These are phyloP conservation scores for Gentiana macrophylla DNA, from an alignment of 257 asterid species.

Conservation along the genomic window DNA sequence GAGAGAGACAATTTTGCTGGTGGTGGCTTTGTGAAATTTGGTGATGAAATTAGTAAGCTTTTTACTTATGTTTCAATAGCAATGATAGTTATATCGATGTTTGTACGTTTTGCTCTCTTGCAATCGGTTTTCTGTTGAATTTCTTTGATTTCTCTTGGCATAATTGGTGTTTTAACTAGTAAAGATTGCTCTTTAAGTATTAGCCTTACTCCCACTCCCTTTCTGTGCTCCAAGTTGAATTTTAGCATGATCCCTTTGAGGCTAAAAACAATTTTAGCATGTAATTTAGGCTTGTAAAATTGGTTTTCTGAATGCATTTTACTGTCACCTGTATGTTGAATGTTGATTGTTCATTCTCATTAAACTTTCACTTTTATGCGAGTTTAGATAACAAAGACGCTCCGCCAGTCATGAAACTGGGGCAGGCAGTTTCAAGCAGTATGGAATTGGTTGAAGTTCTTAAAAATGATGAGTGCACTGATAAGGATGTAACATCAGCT, in stretches of 20 bases:
- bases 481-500: constrained; percentile 13
- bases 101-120: constrained; percentile 26
- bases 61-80: no score
- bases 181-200: no score
- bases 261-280: no score
- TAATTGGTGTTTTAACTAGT: no score
- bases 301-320: background rate
- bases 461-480: constrained; percentile 23
- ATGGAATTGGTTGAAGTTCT: constrained; percentile 14
- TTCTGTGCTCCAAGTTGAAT: no score
- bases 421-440: constrained; percentile 19
- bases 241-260: no score
- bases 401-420: constrained; percentile 21
- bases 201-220: no score
- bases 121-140: background rate
- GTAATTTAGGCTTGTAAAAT: no score
- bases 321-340: no score
- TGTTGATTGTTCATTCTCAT: background rate
- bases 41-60: constrained; percentile 15
- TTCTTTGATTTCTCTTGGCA: background rate
- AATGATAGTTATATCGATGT: constrained; percentile 18
- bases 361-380: constrained; percentile 4
- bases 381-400: constrained; percentile 31
- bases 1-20: constrained; percentile 19
- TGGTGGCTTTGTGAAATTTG: constrained; percentile 13